phyloP scores from a whole-genome alignment of 352 stramenopile genomes.

The Pythium biforme region DNA sequence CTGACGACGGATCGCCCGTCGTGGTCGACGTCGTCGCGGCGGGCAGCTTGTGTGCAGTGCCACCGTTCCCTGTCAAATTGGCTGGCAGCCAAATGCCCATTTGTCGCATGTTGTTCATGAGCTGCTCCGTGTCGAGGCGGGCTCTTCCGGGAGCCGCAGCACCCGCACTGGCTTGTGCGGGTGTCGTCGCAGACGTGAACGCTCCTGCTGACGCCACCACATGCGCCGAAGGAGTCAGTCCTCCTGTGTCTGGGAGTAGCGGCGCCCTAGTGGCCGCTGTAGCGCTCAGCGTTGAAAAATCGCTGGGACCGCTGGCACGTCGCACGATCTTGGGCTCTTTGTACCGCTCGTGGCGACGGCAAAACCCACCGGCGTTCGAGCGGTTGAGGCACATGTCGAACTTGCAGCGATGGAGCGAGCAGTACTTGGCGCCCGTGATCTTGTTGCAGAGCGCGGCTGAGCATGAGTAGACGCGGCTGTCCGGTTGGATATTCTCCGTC shows the following conservation, averaged over 20 bases:
- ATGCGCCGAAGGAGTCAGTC: too few relatives aligned
- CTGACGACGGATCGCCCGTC: too few relatives aligned
- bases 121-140: constrained; percentile 15
- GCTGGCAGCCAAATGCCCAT: constrained; percentile 31
- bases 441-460: constrained; percentile 35
- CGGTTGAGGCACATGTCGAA: constrained; percentile 33
- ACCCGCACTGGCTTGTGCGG: too few relatives aligned
- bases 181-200: too few relatives aligned
- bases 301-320: background rate
- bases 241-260: background rate
- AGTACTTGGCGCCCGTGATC: constrained; percentile 43
- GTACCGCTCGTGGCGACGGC: constrained; percentile 32
- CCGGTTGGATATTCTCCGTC: constrained; percentile 26
- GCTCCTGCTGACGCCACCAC: too few relatives aligned
- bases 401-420: constrained; percentile 35
- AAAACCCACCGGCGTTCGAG: constrained; percentile 30
- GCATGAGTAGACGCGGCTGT: constrained; percentile 34
- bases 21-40: too few relatives aligned
- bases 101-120: constrained; percentile 26
- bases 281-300: background rate
- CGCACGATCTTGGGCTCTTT: background rate
- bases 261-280: background rate
- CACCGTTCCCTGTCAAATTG: constrained; percentile 8
- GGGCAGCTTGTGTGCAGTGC: background rate
- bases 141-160: background rate